Conservation (phyloP, 345 rosid species). For the Melaleuca quinquenervia region DNA sequence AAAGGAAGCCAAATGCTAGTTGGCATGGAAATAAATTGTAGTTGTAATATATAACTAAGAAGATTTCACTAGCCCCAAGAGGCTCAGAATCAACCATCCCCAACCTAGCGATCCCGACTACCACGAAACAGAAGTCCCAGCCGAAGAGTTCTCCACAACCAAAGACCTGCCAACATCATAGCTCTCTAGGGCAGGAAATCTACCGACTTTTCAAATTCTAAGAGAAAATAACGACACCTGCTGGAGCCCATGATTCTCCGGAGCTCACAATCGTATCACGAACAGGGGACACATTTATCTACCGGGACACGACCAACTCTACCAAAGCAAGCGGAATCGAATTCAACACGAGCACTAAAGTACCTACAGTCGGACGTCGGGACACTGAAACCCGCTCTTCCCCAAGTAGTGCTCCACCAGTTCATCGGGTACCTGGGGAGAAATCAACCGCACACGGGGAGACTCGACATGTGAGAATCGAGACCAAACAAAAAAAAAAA, state of each 20-base stretch:
- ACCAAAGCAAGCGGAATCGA: neutral
- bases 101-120: neutral
- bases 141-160: neutral
- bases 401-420: slow-evolving; percentile 90
- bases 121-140: neutral
- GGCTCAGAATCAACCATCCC: neutral
- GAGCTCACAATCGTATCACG: neutral
- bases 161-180: neutral
- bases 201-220: neutral
- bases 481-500: neutral
- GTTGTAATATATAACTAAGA: no score
- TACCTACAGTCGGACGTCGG: slow-evolving; percentile 94
- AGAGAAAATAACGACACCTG: neutral
- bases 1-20: no score
- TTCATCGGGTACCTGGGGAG: slow-evolving; percentile 80
- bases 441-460: neutral
- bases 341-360: neutral
- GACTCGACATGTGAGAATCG: neutral
- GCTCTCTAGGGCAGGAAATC: neutral
- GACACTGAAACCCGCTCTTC: slow-evolving; percentile 96
- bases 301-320: neutral
- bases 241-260: neutral
- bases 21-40: no score
- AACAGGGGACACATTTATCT: neutral
- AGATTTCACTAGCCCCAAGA: neutral